Base-by-base conservation (phyloP, 2,329 filamentous ascomycete species). In the Cordyceps fumosorosea region DNA sequence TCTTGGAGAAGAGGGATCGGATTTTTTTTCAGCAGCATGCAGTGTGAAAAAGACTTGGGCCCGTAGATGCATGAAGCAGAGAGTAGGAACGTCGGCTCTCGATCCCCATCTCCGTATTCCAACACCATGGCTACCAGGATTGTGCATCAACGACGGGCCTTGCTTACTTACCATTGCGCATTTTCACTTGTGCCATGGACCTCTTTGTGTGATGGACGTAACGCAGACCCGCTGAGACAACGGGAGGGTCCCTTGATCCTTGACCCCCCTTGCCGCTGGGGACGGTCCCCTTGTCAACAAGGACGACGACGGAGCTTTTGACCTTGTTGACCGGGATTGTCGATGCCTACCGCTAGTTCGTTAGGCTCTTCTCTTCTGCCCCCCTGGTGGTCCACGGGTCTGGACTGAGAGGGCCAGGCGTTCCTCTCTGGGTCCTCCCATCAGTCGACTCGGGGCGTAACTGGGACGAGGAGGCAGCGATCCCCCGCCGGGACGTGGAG, bases 391-490 rank as follows among this genome's bases (percentile, higher is more conserved):
- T 42, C 26, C 24, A 32, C 18, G n/a, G 29, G 54, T 34, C 42
- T 37, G n/a, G 54, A 32, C 54, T 51, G 45, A 26, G 26, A 51
- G 32, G 56, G 32, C 56, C 42, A 56, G 40, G 10, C 11, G 18
- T 22, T 22, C 44, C 45, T 26, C 32, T 50, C 56, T n/a, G 56
- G 56, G 45, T 58, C 56, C 44, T 58, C 56, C 45, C 45, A 58
- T 58, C 56, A 51, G 56, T 58, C 56, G 56, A 58, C 56, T 51
- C 34, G 32, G 16, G 20, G 20, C 16, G 7, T 22, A 51, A 58
- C 56, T 51, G 45, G 56, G 45, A 58, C 56, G 56, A 58, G 45
- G 45, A 24, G 3, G 14, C 56, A 58, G 56, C 56, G 56, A 58
- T 58, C 56, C 56, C 56, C 45, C 44, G 56, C 54, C 51, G 6